A percentile compares a stretch with the other conserved stretches of the same genome.
Conservation (phyloP, 306 rosid species). For the Quercus rubra region DNA sequence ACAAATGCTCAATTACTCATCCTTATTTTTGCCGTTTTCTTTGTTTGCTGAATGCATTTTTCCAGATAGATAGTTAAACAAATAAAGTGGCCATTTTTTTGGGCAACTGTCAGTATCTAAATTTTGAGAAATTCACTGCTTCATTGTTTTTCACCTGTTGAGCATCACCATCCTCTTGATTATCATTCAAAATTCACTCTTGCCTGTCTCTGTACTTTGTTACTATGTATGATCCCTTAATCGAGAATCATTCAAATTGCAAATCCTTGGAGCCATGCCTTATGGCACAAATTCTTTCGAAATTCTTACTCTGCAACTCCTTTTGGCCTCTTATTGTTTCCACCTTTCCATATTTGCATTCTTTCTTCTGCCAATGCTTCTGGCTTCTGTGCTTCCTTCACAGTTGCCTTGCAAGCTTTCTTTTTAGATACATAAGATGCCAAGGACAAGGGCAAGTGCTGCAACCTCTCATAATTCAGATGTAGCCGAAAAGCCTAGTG, state of each 20-base stretch:
- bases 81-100: slow-evolving; percentile 46
- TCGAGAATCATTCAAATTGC: slow-evolving; percentile 53
- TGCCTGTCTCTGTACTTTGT: slow-evolving; percentile 48
- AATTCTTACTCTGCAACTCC: slow-evolving; percentile 70
- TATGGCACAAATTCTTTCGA: slow-evolving; percentile 59
- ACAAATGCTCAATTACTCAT: slow-evolving; percentile 43
- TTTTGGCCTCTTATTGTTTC: slow-evolving; percentile 69
- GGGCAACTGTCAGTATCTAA: slow-evolving; percentile 38
- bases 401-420: slow-evolving; percentile 75
- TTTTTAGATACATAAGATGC: slow-evolving; percentile 65
- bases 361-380: slow-evolving; percentile 69
- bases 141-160: slow-evolving; percentile 45
- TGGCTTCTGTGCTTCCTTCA: slow-evolving; percentile 70
- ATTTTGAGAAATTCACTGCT: slow-evolving; percentile 42
- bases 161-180: slow-evolving; percentile 54
- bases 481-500: slow-evolving; percentile 33
- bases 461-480: slow-evolving; percentile 28
- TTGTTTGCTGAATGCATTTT: slow-evolving; percentile 32
- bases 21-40: slow-evolving; percentile 34
- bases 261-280: slow-evolving; percentile 55
- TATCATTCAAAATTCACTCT: slow-evolving; percentile 54
- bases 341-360: slow-evolving; percentile 65
- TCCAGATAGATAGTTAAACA: slow-evolving; percentile 50
- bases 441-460: slow-evolving; percentile 41
- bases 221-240: slow-evolving; percentile 42